phyloP scores from a whole-genome alignment of 1,284 basidiomycete species.

The Ganoderma sp. region DNA sequence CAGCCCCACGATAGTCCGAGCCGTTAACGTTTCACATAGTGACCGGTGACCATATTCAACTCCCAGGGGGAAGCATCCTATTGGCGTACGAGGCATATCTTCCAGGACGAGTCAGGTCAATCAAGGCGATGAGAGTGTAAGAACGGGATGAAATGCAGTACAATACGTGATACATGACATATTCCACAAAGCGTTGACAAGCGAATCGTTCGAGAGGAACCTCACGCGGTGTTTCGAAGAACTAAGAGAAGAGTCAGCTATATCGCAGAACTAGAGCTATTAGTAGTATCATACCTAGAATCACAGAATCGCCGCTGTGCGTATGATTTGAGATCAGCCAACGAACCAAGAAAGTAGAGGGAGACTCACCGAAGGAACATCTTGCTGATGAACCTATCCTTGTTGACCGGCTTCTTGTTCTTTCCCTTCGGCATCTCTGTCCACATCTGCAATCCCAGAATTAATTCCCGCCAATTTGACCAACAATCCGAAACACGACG shows the following conservation, averaged over 20 bases:
- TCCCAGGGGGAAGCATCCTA: background rate
- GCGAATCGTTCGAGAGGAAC: background rate
- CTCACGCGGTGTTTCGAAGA: constrained; percentile 83
- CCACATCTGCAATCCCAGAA: constrained; percentile 81
- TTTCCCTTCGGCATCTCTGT: constrained; percentile 98
- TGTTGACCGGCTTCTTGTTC: constrained; percentile 98
- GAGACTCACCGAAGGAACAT: constrained; percentile 83
- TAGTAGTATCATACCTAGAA: constrained; percentile 72
- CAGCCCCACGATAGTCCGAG: background rate
- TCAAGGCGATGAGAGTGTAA: constrained; percentile 3
- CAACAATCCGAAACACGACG: constrained; percentile 24
- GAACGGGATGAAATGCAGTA: constrained; percentile 20
- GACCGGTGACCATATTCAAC: background rate
- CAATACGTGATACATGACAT: constrained; percentile 30
- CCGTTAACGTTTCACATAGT: constrained; percentile 3
- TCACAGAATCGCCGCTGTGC: constrained; percentile 89
- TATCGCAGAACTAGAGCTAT: constrained; percentile 9
- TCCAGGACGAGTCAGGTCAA: background rate
- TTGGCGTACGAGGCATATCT: background rate
- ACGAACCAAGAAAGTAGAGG: background rate
- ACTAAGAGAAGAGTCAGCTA: constrained; percentile 52
- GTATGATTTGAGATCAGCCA: constrained; percentile 24
- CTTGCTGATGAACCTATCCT: constrained; percentile 99
- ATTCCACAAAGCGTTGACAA: constrained; percentile 20
- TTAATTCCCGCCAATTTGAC: constrained; percentile 12